Evolutionary conservation across 257 asterid species (phyloP), one percentile per base, ranked within the genome.

Genomic region (Eustoma russellianum): DNA sequence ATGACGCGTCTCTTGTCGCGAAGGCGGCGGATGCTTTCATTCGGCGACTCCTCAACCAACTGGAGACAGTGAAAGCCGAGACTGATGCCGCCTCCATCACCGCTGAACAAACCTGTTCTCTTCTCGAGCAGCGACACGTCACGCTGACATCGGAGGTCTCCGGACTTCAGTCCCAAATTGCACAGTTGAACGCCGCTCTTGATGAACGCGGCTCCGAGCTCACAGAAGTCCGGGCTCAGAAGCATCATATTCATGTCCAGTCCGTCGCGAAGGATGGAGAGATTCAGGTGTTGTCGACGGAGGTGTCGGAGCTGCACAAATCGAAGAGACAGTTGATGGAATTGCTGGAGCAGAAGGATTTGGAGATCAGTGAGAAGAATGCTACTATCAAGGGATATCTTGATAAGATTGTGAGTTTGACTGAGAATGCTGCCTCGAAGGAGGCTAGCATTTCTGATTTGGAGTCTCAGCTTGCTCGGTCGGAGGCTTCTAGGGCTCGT

Each of bases 281-380:
- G 70, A 74, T 85, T 51, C 95, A 88, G 68, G 74, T 95, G 74
- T 64, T 82, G 71, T 61, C 71, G 10, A 65, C 77, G 65, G 97
- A 82, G 65, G 74, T 74, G 3, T 65, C 83, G 3, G 97, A 92
- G 64, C 75, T 77, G 16, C 94, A 78, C 67, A 82, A 77, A 68
- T 82, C 95, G 1, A 92, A 88, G 76, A 83, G 94, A 70, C 93
- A 92, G 66, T 59, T 92, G 84, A 77, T 88, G 83, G 97, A 87
- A 41, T 60, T 88, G 66, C 48, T 88, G 76, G 95, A 80, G 79
- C 82, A 74, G 63, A 87, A 78, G 73, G 97, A 92, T 49, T 53
- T 67, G 65, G 94, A 87, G 66, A 72, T 85, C 65, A 67, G 80
- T 54, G 97, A 92, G 91, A 92, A 82, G 69, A 85, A 74, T 69